Conservation (phyloP, 441 rosid genomes). For the Dalechampia spathulata region DNA sequence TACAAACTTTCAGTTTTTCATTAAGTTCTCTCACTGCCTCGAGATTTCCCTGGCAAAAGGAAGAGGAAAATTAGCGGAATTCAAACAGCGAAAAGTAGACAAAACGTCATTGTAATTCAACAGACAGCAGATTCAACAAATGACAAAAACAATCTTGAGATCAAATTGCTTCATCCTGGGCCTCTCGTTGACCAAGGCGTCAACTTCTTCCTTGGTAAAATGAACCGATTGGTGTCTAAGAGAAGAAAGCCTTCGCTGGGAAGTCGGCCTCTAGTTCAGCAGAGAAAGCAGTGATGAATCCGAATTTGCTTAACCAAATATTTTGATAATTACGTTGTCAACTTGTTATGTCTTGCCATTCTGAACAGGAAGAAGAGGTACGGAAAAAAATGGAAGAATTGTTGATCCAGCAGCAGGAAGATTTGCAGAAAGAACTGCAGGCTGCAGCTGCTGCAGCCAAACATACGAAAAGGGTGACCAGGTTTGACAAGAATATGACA, state of each 20-base stretch:
- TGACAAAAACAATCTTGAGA: conserved; percentile 59
- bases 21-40: conserved; percentile 54
- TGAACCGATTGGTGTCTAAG: conserved; percentile 26
- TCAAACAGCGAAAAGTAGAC: background rate
- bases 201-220: conserved; percentile 73
- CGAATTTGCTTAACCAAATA: conserved; percentile 10
- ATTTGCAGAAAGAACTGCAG: conserved; percentile 78
- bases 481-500: conserved; percentile 14
- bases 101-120: background rate
- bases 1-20: conserved; percentile 64
- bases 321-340: background rate
- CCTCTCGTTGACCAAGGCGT: conserved; percentile 66
- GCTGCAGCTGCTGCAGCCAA: conserved; percentile 29
- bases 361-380: conserved; percentile 65
- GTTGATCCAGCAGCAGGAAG: conserved; percentile 61
- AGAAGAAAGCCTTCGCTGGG: conserved; percentile 39
- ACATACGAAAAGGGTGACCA: conserved; percentile 22
- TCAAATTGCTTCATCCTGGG: conserved; percentile 69
- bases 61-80: background rate
- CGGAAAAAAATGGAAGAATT: conserved; percentile 63
- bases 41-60: conserved; percentile 49
- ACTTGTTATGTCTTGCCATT: conserved; percentile 2
- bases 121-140: background rate
- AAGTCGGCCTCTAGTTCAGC: conserved; percentile 48
- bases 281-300: conserved; percentile 41